Base-by-base conservation (phyloP, 768 basidiomycete genomes). In the Amanita pallidorosea region DNA sequence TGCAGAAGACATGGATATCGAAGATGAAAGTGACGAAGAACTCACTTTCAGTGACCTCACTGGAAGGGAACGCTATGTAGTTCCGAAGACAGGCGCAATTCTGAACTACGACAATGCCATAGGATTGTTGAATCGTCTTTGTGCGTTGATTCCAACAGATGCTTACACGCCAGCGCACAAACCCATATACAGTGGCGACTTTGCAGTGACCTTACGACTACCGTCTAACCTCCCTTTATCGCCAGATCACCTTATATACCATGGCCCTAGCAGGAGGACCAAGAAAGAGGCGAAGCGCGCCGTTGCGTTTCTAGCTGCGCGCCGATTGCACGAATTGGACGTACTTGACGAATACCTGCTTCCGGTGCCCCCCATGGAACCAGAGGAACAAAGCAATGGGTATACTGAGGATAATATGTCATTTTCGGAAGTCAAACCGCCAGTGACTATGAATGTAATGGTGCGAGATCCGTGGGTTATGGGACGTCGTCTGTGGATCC, bases 251-350 rank as follows among this genome's bases (percentile, higher is more conserved):
- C 74, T 87, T 11, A 60, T 69, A 3, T 86, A 75, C 54, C 60
- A 67, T 12, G 88, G 88, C 0, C 83, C 86, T 3, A 53, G 49
- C 5, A 78, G 75, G 51, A 67, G 71, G 40, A 77, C 86, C 11
- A 93, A 91, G 62, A 81, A 76, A 53, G 88, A 88, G 59, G 90
- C 92, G 0, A 88, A 81, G 57, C 81, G 91, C 6, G 85, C 85
- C 3, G 89, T 79, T 9, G 86, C 89, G 0, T 94, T 89, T 61
- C 65, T 79, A 54, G 90, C 85, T 2, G 86, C 89, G 18, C 81
- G 78, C 56, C 70, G 70, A 2, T 71, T 95, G 13, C 77, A 83
- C 53, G 68, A 71, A 25, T 67, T 88, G n/a, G 76, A 84, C 25
- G 83, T 88, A 4, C 84, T 93, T 56, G 84, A 94, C 58, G 82